Evolutionary conservation across 2,329 filamentous ascomycete genomes (phyloP).

Genomic region (Chrysosporium keratinophilum): DNA sequence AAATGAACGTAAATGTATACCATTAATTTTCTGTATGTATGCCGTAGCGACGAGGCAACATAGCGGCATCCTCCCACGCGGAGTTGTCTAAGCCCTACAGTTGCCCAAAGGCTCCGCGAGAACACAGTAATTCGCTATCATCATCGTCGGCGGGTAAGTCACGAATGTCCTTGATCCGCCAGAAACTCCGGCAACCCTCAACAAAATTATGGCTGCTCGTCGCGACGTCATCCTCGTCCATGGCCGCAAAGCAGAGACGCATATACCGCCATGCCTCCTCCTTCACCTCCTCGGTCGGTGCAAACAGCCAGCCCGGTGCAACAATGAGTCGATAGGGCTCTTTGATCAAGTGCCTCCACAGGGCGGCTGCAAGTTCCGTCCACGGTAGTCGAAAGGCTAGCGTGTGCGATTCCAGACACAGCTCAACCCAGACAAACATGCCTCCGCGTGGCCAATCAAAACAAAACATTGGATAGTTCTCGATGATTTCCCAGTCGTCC

Average conservation of each 20-base stretch:
- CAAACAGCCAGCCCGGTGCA: slow-evolving; percentile 63
- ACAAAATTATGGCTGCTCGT: slow-evolving; percentile 54
- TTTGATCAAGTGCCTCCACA: slow-evolving; percentile 62
- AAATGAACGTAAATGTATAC: slow-evolving; percentile 6
- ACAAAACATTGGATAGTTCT: slow-evolving; percentile 61
- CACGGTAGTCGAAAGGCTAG: slow-evolving; percentile 49
- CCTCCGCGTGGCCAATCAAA: slow-evolving; percentile 75
- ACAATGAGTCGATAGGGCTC: slow-evolving; percentile 61
- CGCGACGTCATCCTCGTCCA: slow-evolving; percentile 59
- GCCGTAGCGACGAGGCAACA: too few species aligned
- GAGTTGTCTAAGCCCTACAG: too few species aligned
- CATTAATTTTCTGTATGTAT: too few species aligned
- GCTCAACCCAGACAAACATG: slow-evolving; percentile 81
- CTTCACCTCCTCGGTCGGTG: slow-evolving; percentile 51
- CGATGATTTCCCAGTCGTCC: slow-evolving; percentile 63
- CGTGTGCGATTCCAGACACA: slow-evolving; percentile 64
- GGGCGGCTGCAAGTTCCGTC: slow-evolving; percentile 49
- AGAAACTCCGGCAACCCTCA: slow-evolving; percentile 62
- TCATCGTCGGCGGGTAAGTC: slow-evolving; percentile 15
- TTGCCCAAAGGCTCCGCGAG: too few species aligned
- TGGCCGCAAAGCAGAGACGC: slow-evolving; percentile 75
- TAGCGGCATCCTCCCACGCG: too few species aligned
- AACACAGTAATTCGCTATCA: neutral
- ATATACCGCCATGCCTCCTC: slow-evolving; percentile 59
- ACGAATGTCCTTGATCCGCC: slow-evolving; percentile 55